Evolutionary conservation across 1,284 basidiomycete genomes (phyloP).

Genomic region (Ustilago nuda): DNA sequence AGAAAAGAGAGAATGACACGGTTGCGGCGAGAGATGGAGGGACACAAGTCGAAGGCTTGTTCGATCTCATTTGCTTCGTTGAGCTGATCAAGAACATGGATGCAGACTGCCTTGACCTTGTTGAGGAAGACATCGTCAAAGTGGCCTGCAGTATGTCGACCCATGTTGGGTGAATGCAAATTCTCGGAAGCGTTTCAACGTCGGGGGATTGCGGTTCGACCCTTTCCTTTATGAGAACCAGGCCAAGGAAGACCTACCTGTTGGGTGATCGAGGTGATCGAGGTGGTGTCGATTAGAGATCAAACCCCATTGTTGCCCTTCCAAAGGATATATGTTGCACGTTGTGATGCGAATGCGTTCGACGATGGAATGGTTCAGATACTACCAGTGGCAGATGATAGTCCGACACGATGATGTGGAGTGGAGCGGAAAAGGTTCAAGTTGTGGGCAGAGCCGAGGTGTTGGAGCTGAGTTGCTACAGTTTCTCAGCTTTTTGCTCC

Average conservation of each 20-base stretch:
- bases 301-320: too few species aligned
- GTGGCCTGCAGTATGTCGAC: constrained; percentile 35
- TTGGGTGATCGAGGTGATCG: too few species aligned
- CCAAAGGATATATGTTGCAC: too few species aligned
- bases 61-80: constrained; percentile 50
- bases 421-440: too few species aligned
- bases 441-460: neutral
- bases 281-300: too few species aligned
- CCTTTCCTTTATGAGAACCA: neutral
- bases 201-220: neutral
- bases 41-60: constrained; percentile 42
- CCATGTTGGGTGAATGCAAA: constrained; percentile 16
- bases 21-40: constrained; percentile 45
- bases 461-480: neutral
- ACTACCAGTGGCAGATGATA: too few species aligned
- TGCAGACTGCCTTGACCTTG: constrained; percentile 47
- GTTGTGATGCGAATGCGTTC: too few species aligned
- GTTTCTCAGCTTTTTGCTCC: neutral
- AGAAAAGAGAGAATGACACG: constrained; percentile 48
- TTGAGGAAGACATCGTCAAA: constrained; percentile 50
- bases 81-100: constrained; percentile 48
- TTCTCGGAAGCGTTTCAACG: neutral
- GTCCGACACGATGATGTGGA: too few species aligned
- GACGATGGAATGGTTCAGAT: too few species aligned
- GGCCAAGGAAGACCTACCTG: neutral